Evolutionary conservation across 495 filamentous ascomycete genomes (phyloP).

Genomic region (Evernia prunastri): DNA sequence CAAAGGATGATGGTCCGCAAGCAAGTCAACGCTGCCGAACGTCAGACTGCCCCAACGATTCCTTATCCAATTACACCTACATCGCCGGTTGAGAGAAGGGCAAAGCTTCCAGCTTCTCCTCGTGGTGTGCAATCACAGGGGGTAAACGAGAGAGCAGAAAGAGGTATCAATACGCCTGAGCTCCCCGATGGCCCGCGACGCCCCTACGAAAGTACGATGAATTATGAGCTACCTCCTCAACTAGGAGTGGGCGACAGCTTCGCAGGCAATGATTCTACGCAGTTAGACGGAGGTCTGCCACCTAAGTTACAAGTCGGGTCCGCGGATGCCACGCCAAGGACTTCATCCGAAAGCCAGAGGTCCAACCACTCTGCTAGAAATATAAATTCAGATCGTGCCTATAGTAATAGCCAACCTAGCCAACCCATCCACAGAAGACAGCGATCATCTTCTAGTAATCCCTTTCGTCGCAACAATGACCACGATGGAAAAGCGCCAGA

Average conservation of each 20-base stretch:
- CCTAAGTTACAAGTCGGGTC: slow-evolving; percentile 8
- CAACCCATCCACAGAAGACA: slow-evolving; percentile 1
- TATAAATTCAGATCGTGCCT: neutral
- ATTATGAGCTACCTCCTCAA: slow-evolving; percentile 9
- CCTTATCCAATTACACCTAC: slow-evolving; percentile 18
- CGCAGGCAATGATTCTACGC: neutral
- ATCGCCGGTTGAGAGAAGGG: slow-evolving; percentile 1
- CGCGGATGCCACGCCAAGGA: slow-evolving; percentile 20
- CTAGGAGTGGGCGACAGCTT: neutral
- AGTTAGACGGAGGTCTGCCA: slow-evolving; percentile 6
- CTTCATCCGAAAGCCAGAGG: slow-evolving; percentile 22
- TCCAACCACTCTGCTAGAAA: slow-evolving; percentile 2
- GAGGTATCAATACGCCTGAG: neutral
- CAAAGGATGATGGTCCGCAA: slow-evolving; percentile 18
- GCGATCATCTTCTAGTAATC: slow-evolving; percentile 16
- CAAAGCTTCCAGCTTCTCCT: neutral
- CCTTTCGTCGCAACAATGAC: slow-evolving; percentile 9
- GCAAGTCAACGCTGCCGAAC: slow-evolving; percentile 8
- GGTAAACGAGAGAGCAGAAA: neutral
- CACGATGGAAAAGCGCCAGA: slow-evolving; percentile 10
- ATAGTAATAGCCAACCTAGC: neutral
- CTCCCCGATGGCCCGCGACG: neutral
- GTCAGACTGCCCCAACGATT: slow-evolving; percentile 10
- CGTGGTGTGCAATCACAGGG: neutral
- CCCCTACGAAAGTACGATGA: neutral